A percentile compares a stretch with the other conserved stretches of the same genome.
These are phyloP conservation scores for Laguncularia racemosa DNA, from an alignment of 345 rosid species.

Conservation along the genomic window DNA sequence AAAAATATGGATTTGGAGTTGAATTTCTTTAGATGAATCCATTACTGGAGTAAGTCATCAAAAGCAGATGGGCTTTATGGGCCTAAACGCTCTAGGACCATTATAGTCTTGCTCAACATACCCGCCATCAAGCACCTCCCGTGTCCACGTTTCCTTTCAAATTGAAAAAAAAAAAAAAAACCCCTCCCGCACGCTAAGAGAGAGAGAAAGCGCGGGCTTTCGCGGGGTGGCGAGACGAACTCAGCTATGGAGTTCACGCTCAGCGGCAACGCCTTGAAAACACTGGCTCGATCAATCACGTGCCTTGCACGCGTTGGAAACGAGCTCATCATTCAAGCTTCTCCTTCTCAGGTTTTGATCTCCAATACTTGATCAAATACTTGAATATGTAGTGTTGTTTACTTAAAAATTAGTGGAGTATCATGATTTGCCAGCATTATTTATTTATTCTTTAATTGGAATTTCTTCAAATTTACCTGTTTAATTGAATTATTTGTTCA, in stretches of 20 bases:
- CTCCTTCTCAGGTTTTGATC: slow-evolving; percentile 52
- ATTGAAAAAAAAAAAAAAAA: too few species aligned
- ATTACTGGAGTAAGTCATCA: too few species aligned
- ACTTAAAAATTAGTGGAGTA: neutral
- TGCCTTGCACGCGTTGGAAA: slow-evolving; percentile 77
- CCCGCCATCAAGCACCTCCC: too few species aligned
- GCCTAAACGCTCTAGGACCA: too few species aligned
- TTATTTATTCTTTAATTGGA: neutral
- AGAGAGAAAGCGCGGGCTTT: neutral
- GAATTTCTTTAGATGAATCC: too few species aligned
- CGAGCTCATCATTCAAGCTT: slow-evolving; percentile 79
- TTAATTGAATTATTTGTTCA: too few species aligned
- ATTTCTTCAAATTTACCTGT: neutral
- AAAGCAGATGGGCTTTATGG: too few species aligned
- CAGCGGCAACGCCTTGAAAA: slow-evolving; percentile 73
- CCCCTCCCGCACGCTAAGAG: neutral
- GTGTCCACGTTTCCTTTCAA: too few species aligned
- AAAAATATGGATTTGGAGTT: too few species aligned
- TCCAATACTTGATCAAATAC: neutral
- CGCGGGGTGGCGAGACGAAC: too few species aligned
- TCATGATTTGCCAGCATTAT: too few species aligned
- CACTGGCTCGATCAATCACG: slow-evolving; percentile 64
- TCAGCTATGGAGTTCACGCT: slow-evolving; percentile 68
- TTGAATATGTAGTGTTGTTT: neutral
- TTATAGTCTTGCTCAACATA: too few species aligned